Base-by-base conservation (phyloP, 1,284 basidiomycete genomes). In the Microbotryum intermedium region DNA sequence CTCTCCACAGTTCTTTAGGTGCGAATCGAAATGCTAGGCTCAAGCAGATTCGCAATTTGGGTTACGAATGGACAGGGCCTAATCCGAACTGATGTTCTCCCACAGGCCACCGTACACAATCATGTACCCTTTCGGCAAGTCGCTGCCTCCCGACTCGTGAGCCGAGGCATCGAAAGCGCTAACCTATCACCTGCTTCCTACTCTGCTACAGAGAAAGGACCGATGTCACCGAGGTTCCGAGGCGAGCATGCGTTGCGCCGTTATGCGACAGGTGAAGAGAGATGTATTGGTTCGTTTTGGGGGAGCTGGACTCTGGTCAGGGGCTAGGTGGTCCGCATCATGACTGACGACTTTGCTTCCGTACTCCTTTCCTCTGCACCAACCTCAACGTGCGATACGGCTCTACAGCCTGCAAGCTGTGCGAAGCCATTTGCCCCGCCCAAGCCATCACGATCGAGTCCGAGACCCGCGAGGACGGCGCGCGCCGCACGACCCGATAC, bases 371-470 rank as follows among this genome's bases (percentile, higher is more conserved):
- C 1, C 28, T 13, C 11, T 21, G 0, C 54, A 29, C 46, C 18
- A 30, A 28, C 48, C 55, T 20, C 21, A 20, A 8, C 7, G 1
- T 21, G 5, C 18, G 45, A 53, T 20, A 23, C 26, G 5, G 8
- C 45, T 39, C 39, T 42, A 18, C 66, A 93, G 93, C 95, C 45
- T 99, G 95, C 80, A 98, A 98, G 77, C 84, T 99, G 28, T 99
- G 95, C 74, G 95, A 99, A 77, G 94, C 95, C 50, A 98, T 99
- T 72, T 99, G 94, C 77, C 94, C 95, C 48, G 95, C 95, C 28
- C 95, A 97, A 77, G 95, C 95, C 21, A 99, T 99, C 75, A 98
- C 95, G 29, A 99, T 99, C 73, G 95, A 99, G 79, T 92, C 89
- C 66, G 95, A 99, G 78, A 85, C 93, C 57, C 86, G 95, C 69